Evolutionary conservation across 2,329 filamentous ascomycete genomes (phyloP).

Genomic region (Teratosphaeria nubilosa): DNA sequence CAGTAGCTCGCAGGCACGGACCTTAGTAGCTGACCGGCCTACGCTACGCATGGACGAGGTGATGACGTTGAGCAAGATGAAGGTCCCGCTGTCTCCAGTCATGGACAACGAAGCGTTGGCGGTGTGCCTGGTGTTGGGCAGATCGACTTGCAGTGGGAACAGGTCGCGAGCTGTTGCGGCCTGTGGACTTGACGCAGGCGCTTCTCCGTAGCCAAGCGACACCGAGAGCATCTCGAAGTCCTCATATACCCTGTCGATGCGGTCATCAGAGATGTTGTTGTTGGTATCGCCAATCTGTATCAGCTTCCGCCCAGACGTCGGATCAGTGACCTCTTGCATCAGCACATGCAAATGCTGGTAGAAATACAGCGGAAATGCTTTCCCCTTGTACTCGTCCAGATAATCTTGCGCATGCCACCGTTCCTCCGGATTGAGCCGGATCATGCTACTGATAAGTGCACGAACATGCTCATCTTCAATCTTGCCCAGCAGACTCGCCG

Average conservation of each 20-base stretch:
- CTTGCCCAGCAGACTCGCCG: slow-evolving; percentile 66
- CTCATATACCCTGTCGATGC: slow-evolving; percentile 83
- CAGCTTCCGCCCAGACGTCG: slow-evolving; percentile 65
- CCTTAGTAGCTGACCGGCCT: slow-evolving; percentile 72
- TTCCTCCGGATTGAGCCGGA: slow-evolving; percentile 83
- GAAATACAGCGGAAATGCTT: slow-evolving; percentile 92
- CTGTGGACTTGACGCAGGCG: slow-evolving; percentile 29
- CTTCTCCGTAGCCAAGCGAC: slow-evolving; percentile 63
- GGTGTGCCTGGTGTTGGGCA: slow-evolving; percentile 72
- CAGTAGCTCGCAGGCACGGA: slow-evolving; percentile 83
- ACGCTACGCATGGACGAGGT: slow-evolving; percentile 85
- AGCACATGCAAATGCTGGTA: slow-evolving; percentile 97
- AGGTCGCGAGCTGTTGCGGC: slow-evolving; percentile 38
- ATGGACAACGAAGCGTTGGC: slow-evolving; percentile 51
- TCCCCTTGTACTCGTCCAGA: slow-evolving; percentile 79
- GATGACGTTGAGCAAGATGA: slow-evolving; percentile 84
- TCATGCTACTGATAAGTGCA: slow-evolving; percentile 90
- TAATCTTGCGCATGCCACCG: slow-evolving; percentile 92
- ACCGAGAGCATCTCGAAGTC: slow-evolving; percentile 98
- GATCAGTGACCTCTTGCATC: slow-evolving; percentile 90
- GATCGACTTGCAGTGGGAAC: slow-evolving; percentile 74
- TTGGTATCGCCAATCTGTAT: slow-evolving; percentile 60
- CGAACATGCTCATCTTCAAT: slow-evolving; percentile 82
- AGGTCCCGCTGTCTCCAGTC: slow-evolving; percentile 71
- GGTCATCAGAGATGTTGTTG: slow-evolving; percentile 78